Percentiles rank a stretch among this genome's conserved stretches.
phyloP scores from a whole-genome alignment of 352 stramenopile genomes.

The Globisporangium solare region DNA sequence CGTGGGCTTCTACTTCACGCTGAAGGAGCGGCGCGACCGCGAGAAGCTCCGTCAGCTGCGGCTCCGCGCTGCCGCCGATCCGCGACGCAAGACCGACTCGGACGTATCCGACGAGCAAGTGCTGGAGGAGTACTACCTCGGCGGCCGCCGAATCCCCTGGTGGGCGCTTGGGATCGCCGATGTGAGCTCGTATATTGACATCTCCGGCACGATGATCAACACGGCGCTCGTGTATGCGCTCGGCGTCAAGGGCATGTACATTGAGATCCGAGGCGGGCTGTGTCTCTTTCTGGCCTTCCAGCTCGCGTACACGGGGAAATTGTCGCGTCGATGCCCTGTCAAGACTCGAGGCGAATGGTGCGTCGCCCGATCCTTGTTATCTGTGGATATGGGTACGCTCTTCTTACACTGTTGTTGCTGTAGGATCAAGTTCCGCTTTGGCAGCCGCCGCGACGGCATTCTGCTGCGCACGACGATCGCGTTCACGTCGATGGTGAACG shows the following conservation, averaged over 20 bases:
- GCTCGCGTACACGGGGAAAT: conserved; percentile 73
- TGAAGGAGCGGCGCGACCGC: conserved; percentile 43
- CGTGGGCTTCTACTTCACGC: conserved; percentile 67
- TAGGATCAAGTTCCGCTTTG: conserved; percentile 83
- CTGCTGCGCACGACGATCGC: conserved; percentile 66
- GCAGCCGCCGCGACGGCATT: conserved; percentile 38
- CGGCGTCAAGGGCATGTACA: conserved; percentile 82
- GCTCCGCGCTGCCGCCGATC: conserved; percentile 1
- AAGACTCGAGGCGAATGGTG: conserved; percentile 81
- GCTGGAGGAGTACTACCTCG: conserved; percentile 75
- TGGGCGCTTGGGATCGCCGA: conserved; percentile 69
- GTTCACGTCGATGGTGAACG: conserved; percentile 58
- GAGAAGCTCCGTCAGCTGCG: conserved; percentile 23
- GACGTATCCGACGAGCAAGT: conserved; percentile 18
- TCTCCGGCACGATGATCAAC: conserved; percentile 84
- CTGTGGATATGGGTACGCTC: too few species aligned
- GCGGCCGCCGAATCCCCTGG: conserved; percentile 60
- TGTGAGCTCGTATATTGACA: conserved; percentile 85
- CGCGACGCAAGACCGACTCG: conserved; percentile 8
- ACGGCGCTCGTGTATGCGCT: conserved; percentile 76
- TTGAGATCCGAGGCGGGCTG: conserved; percentile 71
- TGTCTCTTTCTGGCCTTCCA: conserved; percentile 81
- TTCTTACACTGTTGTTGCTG: background rate
- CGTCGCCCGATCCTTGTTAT: background rate
- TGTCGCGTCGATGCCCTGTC: conserved; percentile 66